Evolutionary conservation across 2,329 filamentous ascomycete species (phyloP).

Genomic region (Stagonosporopsis cucurbitacearum): DNA sequence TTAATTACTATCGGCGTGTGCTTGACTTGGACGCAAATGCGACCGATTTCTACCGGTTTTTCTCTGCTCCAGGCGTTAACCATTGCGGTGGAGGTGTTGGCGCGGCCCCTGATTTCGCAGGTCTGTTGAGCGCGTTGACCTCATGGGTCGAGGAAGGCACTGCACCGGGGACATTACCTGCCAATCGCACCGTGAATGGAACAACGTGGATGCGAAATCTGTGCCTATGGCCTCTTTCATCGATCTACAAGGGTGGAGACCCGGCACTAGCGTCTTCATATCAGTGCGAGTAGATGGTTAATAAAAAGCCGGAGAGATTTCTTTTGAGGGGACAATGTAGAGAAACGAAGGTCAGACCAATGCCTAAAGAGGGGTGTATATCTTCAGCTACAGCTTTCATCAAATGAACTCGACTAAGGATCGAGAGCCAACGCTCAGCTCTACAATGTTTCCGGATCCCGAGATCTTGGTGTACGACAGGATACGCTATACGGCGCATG

Average conservation of each 20-base stretch:
- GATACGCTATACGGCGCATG: background rate
- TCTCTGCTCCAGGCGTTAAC: slow-evolving; percentile 24
- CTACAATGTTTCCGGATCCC: background rate
- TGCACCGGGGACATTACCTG: slow-evolving; percentile 20
- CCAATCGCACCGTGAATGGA: slow-evolving; percentile 16
- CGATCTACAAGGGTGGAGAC: slow-evolving; percentile 18
- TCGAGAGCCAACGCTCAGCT: background rate
- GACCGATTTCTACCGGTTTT: slow-evolving; percentile 32
- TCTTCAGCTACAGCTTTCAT: background rate
- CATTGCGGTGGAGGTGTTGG: slow-evolving; percentile 30
- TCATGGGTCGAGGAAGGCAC: slow-evolving; percentile 34
- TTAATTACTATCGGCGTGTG: slow-evolving; percentile 24
- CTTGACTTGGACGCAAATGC: slow-evolving; percentile 19
- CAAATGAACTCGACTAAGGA: background rate
- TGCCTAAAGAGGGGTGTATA: background rate
- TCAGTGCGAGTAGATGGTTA: background rate
- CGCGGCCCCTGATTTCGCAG: slow-evolving; percentile 25
- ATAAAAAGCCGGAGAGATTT: too few relatives aligned
- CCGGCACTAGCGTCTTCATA: slow-evolving; percentile 13
- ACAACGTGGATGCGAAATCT: slow-evolving; percentile 12
- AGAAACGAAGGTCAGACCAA: background rate
- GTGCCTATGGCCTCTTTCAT: slow-evolving; percentile 23
- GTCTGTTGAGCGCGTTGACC: slow-evolving; percentile 37
- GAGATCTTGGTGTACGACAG: background rate
- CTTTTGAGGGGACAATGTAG: too few relatives aligned